Evolutionary conservation across 148 eudicot genomes (phyloP), one percentile per base, ranked within the genome.

Genomic region (Gaultheria prostrata): DNA sequence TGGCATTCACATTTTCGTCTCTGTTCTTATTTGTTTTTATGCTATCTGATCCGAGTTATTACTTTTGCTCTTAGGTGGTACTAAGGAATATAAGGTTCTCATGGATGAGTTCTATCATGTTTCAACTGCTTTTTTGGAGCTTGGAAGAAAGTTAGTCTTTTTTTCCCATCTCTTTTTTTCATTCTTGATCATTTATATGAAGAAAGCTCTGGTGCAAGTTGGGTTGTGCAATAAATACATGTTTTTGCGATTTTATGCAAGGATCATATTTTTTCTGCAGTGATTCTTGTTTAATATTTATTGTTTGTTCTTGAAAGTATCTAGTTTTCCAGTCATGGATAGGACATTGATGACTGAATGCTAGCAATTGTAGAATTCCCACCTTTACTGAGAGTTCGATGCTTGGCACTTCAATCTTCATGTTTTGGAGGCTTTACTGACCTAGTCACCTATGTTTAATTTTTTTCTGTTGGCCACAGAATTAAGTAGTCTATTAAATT

Each of bases 41-140:
- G 30, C 56, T 83, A 28, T 80, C 80, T 67, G 53, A 78, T 86
- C 32, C 8, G 15, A 50, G 49, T 69, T 69, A 24, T 26, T 78
- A 26, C 8, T 84, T 28, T 71, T 89, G 79, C 85, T 3, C 51
- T 54, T 72, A 95, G 99, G 99, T 89, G 99, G 99, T 85, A 90
- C 94, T 56, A 92, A 96, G 85, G 90, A 93, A 3, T 96, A 96
- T 95, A 96, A 90, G 87, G 94, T 96, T 87, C 98, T 96, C 79
- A 94, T 96, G 99, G 99, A 96, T 79, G 91, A 96, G 89, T 96
- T 96, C 87, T 95, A 92, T 87, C 93, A 94, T 61, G 99, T 96
- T 84, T 90, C 97, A 21, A 91, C 92, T 86, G 99, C 99, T 71
- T 96, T 96, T 88, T 78, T 91, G 90, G 99, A 94, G 94, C 98